Conservation (phyloP, 2,329 filamentous ascomycete genomes). For the Aspergillus sp. region DNA sequence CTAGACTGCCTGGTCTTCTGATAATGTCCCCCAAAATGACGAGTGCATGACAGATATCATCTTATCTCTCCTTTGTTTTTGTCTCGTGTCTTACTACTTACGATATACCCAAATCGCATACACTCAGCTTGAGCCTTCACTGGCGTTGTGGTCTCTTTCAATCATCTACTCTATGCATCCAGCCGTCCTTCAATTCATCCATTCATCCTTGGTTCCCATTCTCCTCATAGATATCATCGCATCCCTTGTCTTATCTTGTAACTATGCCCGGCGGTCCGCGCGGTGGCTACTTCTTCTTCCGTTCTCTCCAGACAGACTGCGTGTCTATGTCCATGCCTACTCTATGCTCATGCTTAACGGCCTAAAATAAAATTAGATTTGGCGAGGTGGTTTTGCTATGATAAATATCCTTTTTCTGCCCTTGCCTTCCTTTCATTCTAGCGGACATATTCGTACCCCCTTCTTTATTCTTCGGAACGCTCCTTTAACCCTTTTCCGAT, state of each 20-base stretch:
- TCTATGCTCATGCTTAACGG: neutral
- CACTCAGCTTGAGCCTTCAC: neutral
- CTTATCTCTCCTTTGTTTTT: slow-evolving; percentile 10
- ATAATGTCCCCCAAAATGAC: slow-evolving; percentile 1
- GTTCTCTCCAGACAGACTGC: neutral
- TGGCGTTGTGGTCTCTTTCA: slow-evolving; percentile 25
- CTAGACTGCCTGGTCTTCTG: neutral
- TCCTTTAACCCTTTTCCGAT: too few relatives aligned
- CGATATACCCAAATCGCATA: slow-evolving; percentile 21
- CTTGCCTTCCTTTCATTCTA: neutral
- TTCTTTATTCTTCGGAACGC: too few relatives aligned
- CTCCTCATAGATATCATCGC: slow-evolving; percentile 10
- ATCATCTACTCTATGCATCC: slow-evolving; percentile 6
- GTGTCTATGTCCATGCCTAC: too few relatives aligned
- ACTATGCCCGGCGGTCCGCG: slow-evolving; percentile 10
- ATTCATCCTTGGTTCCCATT: neutral
- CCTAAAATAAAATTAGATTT: neutral
- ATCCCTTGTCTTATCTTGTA: slow-evolving; percentile 3
- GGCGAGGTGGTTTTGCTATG: neutral
- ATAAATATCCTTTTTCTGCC: neutral
- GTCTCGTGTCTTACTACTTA: slow-evolving; percentile 20
- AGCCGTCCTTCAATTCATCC: neutral
- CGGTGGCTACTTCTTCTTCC: neutral
- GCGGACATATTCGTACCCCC: neutral
- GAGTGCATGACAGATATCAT: slow-evolving; percentile 15